Base-by-base conservation (phyloP, 2,329 filamentous ascomycete genomes). In the Gremmenia infestans region DNA sequence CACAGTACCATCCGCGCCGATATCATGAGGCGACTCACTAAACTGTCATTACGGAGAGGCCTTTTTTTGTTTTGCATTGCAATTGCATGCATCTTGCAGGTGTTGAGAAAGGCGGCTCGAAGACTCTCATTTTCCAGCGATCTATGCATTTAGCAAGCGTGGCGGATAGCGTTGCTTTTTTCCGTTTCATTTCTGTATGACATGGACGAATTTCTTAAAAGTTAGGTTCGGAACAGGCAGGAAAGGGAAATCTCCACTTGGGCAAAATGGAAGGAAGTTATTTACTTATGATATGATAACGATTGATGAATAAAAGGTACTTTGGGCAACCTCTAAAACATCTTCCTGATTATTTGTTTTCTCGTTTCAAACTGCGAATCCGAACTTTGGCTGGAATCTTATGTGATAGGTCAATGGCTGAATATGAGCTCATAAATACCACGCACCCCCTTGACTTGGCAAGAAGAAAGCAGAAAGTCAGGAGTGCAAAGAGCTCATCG, bases 91-190 rank as follows among this genome's bases (percentile, higher is more conserved):
- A 51, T 56, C 36, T 39, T 39, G 43, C 39, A 40, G 37, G 36
- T 57, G 42, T 56, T 54, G 42, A 43, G 54, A 50, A 48, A 7
- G 58, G 54, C 48, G 56, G 58, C 51, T 58, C 61, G 55, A 51
- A 61, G 57, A 58, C 47, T 60, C 50, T 62, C 51, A 46, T 58
- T 60, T 60, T 55, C 53, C 32, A 32, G 50, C 48, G 25, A 56
- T 60, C 60, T 39, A 47, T 64, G 65, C 65, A 67, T 68, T 68
- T 67, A 68, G 67, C 63, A 65, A 67, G 66, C 61, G 62, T 64
- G 64, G 63, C 49, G 59, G 60, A 43, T 28, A 61, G 56, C 56
- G 53, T 55, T 60, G 43, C 46, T 57, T 60, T 60, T 32, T 19
- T 57, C 56, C 39, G 53, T 35, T 48, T 60, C 59, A 22, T 19